phyloP scores from a whole-genome alignment of 495 filamentous ascomycete species.

The Penicillium lividum region DNA sequence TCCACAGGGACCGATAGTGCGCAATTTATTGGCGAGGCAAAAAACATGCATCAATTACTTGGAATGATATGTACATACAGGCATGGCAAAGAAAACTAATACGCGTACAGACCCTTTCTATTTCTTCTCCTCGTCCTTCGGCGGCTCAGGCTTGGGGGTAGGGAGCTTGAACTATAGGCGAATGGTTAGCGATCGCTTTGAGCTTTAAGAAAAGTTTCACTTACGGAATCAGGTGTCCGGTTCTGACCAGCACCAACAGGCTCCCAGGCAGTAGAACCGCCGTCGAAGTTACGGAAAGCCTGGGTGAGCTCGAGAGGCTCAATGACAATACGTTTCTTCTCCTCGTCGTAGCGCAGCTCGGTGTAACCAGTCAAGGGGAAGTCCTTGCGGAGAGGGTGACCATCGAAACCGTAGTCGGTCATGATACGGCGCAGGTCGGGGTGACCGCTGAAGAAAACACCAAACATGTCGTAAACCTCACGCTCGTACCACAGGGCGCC shows the following conservation, averaged over 20 bases:
- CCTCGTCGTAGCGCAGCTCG: slow-evolving; percentile 96
- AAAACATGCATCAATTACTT: slow-evolving; percentile 35
- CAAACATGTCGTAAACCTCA: slow-evolving; percentile 96
- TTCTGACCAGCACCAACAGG: slow-evolving; percentile 83
- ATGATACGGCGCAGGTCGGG: slow-evolving; percentile 97
- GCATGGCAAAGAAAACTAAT: slow-evolving; percentile 39
- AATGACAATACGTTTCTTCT: slow-evolving; percentile 99
- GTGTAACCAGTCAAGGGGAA: slow-evolving; percentile 99
- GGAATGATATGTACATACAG: slow-evolving; percentile 47
- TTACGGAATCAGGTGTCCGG: slow-evolving; percentile 73
- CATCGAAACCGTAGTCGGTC: slow-evolving; percentile 99
- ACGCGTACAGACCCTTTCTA: slow-evolving; percentile 54
- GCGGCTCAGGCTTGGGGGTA: slow-evolving; percentile 89
- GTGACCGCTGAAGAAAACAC: slow-evolving; percentile 93
- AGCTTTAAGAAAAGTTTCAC: slow-evolving; percentile 8
- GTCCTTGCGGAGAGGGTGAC: slow-evolving; percentile 95
- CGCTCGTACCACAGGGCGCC: slow-evolving; percentile 99
- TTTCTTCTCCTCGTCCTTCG: slow-evolving; percentile 92
- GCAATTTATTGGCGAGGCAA: neutral
- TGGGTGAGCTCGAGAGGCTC: slow-evolving; percentile 97
- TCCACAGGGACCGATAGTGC: neutral
- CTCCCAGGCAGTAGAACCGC: slow-evolving; percentile 74
- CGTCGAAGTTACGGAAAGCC: slow-evolving; percentile 98
- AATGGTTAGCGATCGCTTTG: slow-evolving; percentile 13
- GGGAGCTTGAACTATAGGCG: slow-evolving; percentile 77